Evolutionary conservation across 805 yeast genomes (phyloP), one percentile per base, ranked within the genome.

Genomic region (Lachancea meyersii): DNA sequence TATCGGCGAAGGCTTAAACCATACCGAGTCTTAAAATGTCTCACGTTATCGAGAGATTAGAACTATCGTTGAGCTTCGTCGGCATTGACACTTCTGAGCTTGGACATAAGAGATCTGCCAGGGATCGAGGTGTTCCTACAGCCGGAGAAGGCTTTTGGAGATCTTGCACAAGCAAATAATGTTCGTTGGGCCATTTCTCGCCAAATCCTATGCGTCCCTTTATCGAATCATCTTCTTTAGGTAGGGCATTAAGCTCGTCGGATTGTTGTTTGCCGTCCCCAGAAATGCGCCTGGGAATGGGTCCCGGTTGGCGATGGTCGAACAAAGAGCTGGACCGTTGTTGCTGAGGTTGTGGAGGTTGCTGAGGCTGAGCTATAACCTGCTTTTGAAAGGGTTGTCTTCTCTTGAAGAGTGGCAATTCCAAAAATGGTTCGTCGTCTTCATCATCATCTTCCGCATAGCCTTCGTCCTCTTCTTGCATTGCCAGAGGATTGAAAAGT

Each of bases 361-460:
- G 14, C 2, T 22, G 23, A 5, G 9, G 17, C 9, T 11, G 17
- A 13, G 7, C 20, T 8, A 34, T 21, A 16, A 5, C 20, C 4
- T 22, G n/a, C 14, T 17, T 31, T 34, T 16, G 26, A 11, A 3
- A 31, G 5, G 38, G 19, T 17, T 36, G 45, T n/a, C 22, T 37
- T 19, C 31, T 42, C 27, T 23, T 41, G 18, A 16, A 4, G 24
- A 58, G 53, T 4, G 60, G 57, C 5, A 60, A 54, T 26, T 60
- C 65, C 33, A 60, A 41, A 3, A 60, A 63, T 31, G 44, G 40
- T 19, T 45, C 48, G 11, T 45, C 40, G 31, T 48, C 50, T 17
- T 60, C 65, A 36, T 57, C 63, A 40, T 58, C 61, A 40, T 58
- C 63, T 41, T 57, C 63, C 0, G 53, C 56, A 39, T 57, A 57